Conservation (phyloP, 108 stramenopile species). For the Aurantiochytrium sp. region DNA sequence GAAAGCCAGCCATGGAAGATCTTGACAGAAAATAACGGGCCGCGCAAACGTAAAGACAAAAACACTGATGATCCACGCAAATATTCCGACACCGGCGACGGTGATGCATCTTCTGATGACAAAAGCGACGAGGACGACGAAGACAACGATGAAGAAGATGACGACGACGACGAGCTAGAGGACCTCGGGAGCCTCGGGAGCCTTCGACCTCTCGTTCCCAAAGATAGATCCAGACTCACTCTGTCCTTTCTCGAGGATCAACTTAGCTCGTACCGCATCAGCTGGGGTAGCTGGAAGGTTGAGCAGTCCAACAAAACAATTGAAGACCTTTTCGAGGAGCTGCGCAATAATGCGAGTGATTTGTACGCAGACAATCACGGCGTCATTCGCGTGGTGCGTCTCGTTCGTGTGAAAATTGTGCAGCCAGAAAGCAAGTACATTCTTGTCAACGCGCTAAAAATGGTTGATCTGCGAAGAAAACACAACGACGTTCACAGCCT, state of each 20-base stretch:
- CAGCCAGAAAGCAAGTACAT: not conserved
- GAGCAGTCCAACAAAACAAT: not conserved
- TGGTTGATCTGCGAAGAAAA: not conserved
- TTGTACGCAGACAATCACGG: not conserved
- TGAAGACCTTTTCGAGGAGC: not conserved
- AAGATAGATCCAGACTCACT: not conserved
- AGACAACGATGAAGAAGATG: not conserved
- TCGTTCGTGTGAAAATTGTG: not conserved
- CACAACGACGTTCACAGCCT: not conserved
- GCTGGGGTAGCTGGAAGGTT: slow-evolving; percentile 9
- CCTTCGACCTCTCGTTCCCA: not conserved
- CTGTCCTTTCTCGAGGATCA: not conserved
- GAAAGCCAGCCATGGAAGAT: too few species aligned
- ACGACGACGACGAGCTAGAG: not conserved
- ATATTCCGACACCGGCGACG: not conserved
- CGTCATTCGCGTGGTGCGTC: not conserved
- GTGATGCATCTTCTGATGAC: not conserved
- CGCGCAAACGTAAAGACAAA: too few species aligned
- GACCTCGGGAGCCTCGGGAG: not conserved
- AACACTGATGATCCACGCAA: too few species aligned
- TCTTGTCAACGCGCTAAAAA: not conserved
- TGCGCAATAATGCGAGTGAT: not conserved
- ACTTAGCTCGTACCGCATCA: not conserved
- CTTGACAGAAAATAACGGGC: too few species aligned
- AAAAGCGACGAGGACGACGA: not conserved